Conservation (phyloP, 176 grass and related monocot species). For the Musa acuminata region DNA sequence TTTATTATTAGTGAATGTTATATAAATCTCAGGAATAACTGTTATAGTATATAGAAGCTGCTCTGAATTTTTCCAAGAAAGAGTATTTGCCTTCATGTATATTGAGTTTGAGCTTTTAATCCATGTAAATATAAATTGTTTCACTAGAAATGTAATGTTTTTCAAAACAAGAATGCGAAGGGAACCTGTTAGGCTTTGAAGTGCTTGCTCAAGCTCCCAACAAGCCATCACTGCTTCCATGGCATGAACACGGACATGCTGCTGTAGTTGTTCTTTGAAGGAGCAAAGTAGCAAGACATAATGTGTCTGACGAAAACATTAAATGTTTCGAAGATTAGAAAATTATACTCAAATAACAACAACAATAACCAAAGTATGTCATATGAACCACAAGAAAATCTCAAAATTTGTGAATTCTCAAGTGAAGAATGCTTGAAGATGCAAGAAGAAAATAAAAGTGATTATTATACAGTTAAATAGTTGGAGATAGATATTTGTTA, state of each 20-base stretch:
- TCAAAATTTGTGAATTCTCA: no score
- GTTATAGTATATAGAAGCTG: no score
- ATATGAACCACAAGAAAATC: no score
- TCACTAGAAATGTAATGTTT: no score
- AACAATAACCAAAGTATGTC: not conserved
- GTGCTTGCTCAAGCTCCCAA: constrained; percentile 93
- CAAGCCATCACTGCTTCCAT: constrained; percentile 99
- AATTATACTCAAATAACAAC: not conserved
- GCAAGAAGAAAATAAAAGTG: not conserved
- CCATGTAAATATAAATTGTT: no score
- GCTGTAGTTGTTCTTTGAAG: constrained; percentile 91
- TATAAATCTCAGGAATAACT: no score
- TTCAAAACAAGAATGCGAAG: not conserved
- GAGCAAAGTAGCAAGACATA: constrained; percentile 83
- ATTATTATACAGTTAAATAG: no score
- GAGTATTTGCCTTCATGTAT: no score
- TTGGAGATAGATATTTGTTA: no score
- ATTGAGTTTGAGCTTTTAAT: no score
- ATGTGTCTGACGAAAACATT: constrained; percentile 50
- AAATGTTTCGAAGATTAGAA: constrained; percentile 16
- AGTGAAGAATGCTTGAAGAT: not conserved
- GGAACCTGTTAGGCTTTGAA: constrained; percentile 81
- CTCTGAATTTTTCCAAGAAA: no score
- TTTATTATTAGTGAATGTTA: no score
- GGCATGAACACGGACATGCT: constrained; percentile 92